Evolutionary conservation across 345 rosid genomes (phyloP), one percentile per base, ranked within the genome.

Genomic region (Syzygium jambos): DNA sequence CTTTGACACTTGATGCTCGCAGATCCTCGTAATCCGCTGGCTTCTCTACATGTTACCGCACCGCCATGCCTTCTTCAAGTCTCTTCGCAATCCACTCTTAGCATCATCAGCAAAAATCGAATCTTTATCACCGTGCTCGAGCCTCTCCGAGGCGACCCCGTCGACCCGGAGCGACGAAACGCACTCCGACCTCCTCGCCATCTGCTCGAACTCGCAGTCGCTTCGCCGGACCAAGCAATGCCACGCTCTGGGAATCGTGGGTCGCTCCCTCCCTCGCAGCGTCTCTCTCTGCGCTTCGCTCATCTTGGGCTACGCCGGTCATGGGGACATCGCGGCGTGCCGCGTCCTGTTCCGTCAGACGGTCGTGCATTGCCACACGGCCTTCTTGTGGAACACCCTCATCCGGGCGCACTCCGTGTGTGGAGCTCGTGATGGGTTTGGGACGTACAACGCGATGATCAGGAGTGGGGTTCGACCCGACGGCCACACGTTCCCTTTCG

Each of bases 341-440:
- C 88, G 59, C 85, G 49, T 82, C 57, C 88, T 93, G 78, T 93
- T 93, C 87, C 86, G 88, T 14, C 89, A 89, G 55, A 65, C 93
- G 16, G 87, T 92, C 53, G 84, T 88, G 11, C 88, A 88, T 63
- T 89, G 89, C 61, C 88, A 78, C 84, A 91, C 91, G 85, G 91
- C 95, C 4, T 92, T 91, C 86, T 59, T 93, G 65, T 93, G 95
- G 94, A 92, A 93, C 87, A 93, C 93, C 56, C 77, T 92, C 54
- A 89, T 92, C 41, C 90, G 92, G 55, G 93, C 94, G 63, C 85
- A 90, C 49, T 92, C 93, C 38, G 49, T 89, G 53, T 87, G 87
- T 34, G 49, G 89, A 23, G 87, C 87, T 68, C 34, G 49, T n/a
- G 92, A 90, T 87, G 90, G 78, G 38, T 92, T 92, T 25, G 65